Evolutionary conservation across 176 grass and related monocot genomes (phyloP).

Genomic region (Oryza meyeriana): DNA sequence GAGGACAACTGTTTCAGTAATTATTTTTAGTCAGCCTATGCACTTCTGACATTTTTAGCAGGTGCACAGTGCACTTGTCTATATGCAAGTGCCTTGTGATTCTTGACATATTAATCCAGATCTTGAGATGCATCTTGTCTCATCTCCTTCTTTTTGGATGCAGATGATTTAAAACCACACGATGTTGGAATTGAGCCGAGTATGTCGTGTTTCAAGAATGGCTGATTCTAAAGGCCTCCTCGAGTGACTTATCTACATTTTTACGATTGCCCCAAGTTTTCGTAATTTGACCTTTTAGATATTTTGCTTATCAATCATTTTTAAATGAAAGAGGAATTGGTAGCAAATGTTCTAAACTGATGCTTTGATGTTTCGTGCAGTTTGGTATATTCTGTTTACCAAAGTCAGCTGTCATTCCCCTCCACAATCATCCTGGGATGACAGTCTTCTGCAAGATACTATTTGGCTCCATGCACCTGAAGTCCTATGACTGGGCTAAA

Average conservation of each 20-base stretch:
- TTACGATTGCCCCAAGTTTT: constrained; percentile 66
- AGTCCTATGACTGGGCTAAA: constrained; percentile 80
- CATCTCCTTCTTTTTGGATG: background rate
- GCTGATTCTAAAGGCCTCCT: constrained; percentile 24
- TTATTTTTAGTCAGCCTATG: background rate
- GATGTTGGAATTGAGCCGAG: constrained; percentile 51
- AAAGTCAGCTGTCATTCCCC: constrained; percentile 63
- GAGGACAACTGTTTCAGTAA: no score
- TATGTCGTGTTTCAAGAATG: constrained; percentile 47
- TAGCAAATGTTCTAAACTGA: background rate
- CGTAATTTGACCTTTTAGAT: constrained; percentile 30
- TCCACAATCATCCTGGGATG: constrained; percentile 95
- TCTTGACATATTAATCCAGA: background rate
- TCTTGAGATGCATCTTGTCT: background rate
- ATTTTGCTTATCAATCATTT: background rate
- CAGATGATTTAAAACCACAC: constrained; percentile 53
- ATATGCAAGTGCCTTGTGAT: background rate
- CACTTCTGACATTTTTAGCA: background rate
- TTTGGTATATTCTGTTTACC: constrained; percentile 91
- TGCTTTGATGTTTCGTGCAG: constrained; percentile 39
- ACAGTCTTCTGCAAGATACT: constrained; percentile 95
- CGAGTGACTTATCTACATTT: constrained; percentile 68
- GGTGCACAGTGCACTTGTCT: background rate
- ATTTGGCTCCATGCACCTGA: constrained; percentile 89
- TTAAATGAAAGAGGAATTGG: background rate